A percentile compares a stretch with the other conserved stretches of the same genome.
Conservation (phyloP, 805 yeast genomes). For the Pichia phayaonensis region DNA sequence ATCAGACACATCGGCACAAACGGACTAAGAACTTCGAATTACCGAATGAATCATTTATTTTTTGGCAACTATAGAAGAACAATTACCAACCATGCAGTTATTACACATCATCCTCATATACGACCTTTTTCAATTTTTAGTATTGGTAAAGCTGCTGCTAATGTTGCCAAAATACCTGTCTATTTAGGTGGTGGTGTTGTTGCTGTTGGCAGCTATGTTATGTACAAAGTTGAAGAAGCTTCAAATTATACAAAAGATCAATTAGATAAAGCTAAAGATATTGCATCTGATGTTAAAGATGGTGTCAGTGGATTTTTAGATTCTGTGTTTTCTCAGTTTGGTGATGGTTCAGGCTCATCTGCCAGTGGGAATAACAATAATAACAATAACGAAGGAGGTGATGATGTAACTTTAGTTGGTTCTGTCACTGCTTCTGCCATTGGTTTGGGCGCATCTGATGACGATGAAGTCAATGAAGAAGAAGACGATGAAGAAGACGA, state of each 20-base stretch:
- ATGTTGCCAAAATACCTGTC: constrained; percentile 60
- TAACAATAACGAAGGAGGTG: constrained; percentile 6
- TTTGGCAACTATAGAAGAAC: neutral
- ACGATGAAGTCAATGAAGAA: constrained; percentile 41
- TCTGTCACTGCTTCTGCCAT: constrained; percentile 51
- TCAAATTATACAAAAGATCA: constrained; percentile 61
- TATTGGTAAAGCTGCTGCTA: constrained; percentile 47
- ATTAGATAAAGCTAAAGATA: constrained; percentile 52
- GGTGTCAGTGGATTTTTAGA: constrained; percentile 31
- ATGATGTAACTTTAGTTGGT: constrained; percentile 35
- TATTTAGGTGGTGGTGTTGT: constrained; percentile 86
- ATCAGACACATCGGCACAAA: constrained; percentile 3
- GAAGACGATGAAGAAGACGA: constrained; percentile 36
- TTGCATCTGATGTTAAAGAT: constrained; percentile 45
- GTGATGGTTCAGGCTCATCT: neutral
- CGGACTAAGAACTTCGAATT: neutral
- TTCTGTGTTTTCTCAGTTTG: constrained; percentile 13
- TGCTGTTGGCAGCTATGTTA: constrained; percentile 90
- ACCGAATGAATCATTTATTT: neutral
- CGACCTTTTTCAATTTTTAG: constrained; percentile 30
- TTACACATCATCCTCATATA: neutral
- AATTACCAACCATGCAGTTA: constrained; percentile 2
- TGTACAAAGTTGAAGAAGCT: constrained; percentile 88
- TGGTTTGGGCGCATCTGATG: constrained; percentile 33
- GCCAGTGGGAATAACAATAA: constrained; percentile 26